These are phyloP conservation scores for Monosporozyma servazzii DNA, from an alignment of 805 yeast species.

Conservation along the genomic window DNA sequence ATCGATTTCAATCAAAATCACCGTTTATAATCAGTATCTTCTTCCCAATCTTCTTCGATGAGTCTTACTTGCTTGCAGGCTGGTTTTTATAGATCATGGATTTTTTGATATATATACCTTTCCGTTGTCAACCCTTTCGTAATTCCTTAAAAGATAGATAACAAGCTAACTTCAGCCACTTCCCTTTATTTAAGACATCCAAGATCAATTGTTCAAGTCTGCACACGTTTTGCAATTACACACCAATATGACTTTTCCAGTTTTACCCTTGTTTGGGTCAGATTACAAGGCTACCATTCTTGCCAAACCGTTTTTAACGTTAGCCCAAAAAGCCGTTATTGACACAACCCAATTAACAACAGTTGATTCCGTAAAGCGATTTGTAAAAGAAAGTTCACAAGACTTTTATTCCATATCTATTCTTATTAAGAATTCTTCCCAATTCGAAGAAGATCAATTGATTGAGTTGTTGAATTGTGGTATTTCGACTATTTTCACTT, in stretches of 20 bases:
- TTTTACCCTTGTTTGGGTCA: slow-evolving; percentile 28
- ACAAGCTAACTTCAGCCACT: no score
- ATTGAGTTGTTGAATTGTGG: slow-evolving; percentile 56
- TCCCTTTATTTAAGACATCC: no score
- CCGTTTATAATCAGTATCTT: no score
- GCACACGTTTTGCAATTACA: no score
- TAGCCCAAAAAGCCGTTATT: slow-evolving; percentile 24
- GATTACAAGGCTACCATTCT: slow-evolving; percentile 8
- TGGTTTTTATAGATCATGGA: background rate
- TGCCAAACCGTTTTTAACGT: slow-evolving; percentile 16
- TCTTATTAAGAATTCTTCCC: slow-evolving; percentile 13
- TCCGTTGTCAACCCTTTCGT: background rate
- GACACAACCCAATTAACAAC: slow-evolving; percentile 15
- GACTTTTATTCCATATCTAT: slow-evolving; percentile 21
- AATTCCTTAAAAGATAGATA: no score
- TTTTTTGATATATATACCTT: no score
- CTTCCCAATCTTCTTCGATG: background rate
- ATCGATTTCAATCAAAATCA: background rate
- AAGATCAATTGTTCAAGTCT: background rate
- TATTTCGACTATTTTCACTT: slow-evolving; percentile 35
- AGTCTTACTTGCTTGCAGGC: background rate
- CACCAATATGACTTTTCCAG: slow-evolving; percentile 31
- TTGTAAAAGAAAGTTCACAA: slow-evolving; percentile 10
- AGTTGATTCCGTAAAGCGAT: slow-evolving; percentile 12
- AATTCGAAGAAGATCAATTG: slow-evolving; percentile 34